Evolutionary conservation across 345 rosid genomes (phyloP), one percentile per base, ranked within the genome.

Genomic region (Stellera chamaejasme): DNA sequence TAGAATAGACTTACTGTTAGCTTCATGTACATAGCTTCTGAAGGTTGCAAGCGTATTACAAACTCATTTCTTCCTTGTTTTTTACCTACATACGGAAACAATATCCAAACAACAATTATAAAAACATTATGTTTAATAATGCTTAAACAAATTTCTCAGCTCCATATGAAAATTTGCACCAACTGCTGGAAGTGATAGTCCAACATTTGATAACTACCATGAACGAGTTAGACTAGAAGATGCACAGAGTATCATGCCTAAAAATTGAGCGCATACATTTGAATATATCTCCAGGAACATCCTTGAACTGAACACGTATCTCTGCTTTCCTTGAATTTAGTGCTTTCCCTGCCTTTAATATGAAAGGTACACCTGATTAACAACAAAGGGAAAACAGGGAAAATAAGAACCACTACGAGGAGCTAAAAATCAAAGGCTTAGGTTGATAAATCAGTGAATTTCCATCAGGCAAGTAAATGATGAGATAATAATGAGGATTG

Each of bases 281-380:
- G 77, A 83, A 93, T 68, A 93, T 93, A 73, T 93, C 97, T 13
- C 99, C 97, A 48, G 99, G 99, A 75, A 87, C 95, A 67, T 93
- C 99, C 82, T 93, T 93, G 68, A 93, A 93, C 71, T 93, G 97
- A 72, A 93, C 74, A 14, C 99, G 95, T 63, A 93, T 93, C 84
- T 93, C 97, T 36, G 99, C 99, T 77, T 94, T 94, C 70, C 88
- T 87, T 58, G 99, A 94, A 69, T 79, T 82, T 66, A 94, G 66
- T 59, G 99, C 99, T 76, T 94, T 94, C 63, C 99, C 99, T 0
- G 99, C 99, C 87, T 94, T 94, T 36, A 90, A 62, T 61, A 93
- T 82, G 64, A 90, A 93, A 43, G 99, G 99, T 60, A 93, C 99
- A 54, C 99, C 97, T 93, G 79, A 32, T 8, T 4, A 5, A 8